Evolutionary conservation across 345 rosid species (phyloP).

Genomic region (Brassica carinata): DNA sequence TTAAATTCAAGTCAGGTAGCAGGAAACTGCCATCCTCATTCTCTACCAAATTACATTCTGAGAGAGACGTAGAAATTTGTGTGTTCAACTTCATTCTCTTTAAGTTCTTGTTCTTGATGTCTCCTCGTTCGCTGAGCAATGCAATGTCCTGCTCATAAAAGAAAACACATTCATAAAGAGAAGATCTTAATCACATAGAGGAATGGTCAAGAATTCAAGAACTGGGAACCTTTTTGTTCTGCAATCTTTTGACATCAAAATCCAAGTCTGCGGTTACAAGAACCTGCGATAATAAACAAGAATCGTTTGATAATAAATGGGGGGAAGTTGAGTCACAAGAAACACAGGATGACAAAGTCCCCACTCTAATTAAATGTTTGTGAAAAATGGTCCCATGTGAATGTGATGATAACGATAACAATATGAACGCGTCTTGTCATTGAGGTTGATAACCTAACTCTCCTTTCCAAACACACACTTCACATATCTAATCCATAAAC

Average conservation of each 20-base stretch:
- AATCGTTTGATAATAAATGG: not conserved
- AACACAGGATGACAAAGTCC: slow-evolving; percentile 22
- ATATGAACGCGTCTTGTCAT: slow-evolving; percentile 7
- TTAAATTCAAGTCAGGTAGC: slow-evolving; percentile 81
- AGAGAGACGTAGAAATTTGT: not conserved
- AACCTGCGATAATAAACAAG: slow-evolving; percentile 43
- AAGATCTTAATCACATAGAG: slow-evolving; percentile 12
- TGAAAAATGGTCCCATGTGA: slow-evolving; percentile 1
- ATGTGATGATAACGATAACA: slow-evolving; percentile 5
- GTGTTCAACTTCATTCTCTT: slow-evolving; percentile 52
- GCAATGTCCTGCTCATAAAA: slow-evolving; percentile 54
- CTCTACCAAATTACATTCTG: not conserved
- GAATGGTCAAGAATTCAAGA: not conserved
- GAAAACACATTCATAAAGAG: slow-evolving; percentile 18
- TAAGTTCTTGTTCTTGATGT: slow-evolving; percentile 47
- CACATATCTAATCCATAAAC: slow-evolving; percentile 8
- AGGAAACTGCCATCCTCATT: slow-evolving; percentile 41
- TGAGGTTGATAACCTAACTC: slow-evolving; percentile 31
- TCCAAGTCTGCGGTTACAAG: slow-evolving; percentile 44
- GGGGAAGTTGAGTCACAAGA: slow-evolving; percentile 20
- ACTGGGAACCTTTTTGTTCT: slow-evolving; percentile 59
- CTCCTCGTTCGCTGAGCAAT: slow-evolving; percentile 40
- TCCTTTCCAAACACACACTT: not conserved
- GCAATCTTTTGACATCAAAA: slow-evolving; percentile 46
- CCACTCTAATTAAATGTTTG: slow-evolving; percentile 21